These are phyloP conservation scores for Erigeron canadensis DNA, from an alignment of 129 eudicot species.

Conservation along the genomic window DNA sequence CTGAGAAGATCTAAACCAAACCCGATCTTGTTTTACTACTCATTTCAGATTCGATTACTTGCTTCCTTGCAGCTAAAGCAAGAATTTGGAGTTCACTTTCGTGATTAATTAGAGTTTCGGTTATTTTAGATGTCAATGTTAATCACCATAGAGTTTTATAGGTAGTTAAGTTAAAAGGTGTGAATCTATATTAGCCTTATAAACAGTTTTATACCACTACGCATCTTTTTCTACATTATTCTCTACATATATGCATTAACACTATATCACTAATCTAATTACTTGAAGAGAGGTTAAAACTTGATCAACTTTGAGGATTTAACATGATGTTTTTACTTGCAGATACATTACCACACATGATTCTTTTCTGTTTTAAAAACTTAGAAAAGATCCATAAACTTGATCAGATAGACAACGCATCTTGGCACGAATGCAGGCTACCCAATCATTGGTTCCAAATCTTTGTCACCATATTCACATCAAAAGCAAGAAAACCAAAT, in stretches of 20 bases:
- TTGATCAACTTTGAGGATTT: slow-evolving; percentile 18
- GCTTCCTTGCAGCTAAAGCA: slow-evolving; percentile 1
- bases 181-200: slow-evolving; percentile 24
- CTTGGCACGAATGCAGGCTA: not conserved
- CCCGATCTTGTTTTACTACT: not conserved
- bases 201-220: slow-evolving; percentile 18
- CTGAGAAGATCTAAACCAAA: slow-evolving; percentile 18
- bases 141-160: slow-evolving; percentile 9
- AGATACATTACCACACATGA: slow-evolving; percentile 28
- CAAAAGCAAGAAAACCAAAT: not conserved
- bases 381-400: slow-evolving; percentile 22
- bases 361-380: slow-evolving; percentile 18
- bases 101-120: slow-evolving; percentile 17
- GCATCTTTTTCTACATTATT: slow-evolving; percentile 17
- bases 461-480: not conserved
- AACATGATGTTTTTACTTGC: slow-evolving; percentile 31
- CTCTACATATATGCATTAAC: slow-evolving; percentile 25
- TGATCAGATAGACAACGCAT: slow-evolving; percentile 8
- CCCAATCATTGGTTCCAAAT: slow-evolving; percentile 4
- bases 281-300: slow-evolving; percentile 29
- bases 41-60: slow-evolving; percentile 4
- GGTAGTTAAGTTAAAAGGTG: slow-evolving; percentile 16
- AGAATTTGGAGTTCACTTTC: not conserved
- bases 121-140: slow-evolving; percentile 23
- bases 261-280: slow-evolving; percentile 19